Evolutionary conservation across 768 basidiomycete genomes (phyloP).

Genomic region (Kondoa subrosea): DNA sequence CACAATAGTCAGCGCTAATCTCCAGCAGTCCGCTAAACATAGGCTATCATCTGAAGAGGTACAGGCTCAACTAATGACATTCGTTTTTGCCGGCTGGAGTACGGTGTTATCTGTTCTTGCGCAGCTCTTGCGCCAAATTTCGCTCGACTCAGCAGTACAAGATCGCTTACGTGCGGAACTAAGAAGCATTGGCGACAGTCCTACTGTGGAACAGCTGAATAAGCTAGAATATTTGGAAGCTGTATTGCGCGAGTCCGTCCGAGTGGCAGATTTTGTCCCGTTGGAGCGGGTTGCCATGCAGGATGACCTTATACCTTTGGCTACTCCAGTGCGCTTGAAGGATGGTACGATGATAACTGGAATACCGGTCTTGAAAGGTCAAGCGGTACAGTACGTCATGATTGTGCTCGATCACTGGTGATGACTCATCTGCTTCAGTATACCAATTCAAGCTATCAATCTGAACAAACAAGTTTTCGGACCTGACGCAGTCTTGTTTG

Average conservation of each 20-base stretch:
- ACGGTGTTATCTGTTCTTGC: not conserved
- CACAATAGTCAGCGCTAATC: not conserved
- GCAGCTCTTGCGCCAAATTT: not conserved
- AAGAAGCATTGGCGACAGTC: not conserved
- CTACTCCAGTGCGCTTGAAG: not conserved
- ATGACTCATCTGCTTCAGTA: not conserved
- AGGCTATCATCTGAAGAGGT: conserved; percentile 1
- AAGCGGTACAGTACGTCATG: not conserved
- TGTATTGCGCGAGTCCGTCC: not conserved
- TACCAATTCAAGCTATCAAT: conserved; percentile 23
- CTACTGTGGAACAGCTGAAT: not conserved
- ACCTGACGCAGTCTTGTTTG: conserved; percentile 30
- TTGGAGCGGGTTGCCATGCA: not conserved
- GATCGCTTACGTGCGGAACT: not conserved
- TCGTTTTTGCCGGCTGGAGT: not conserved
- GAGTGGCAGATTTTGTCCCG: not conserved
- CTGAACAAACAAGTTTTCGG: conserved; percentile 31
- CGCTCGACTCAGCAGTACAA: not conserved
- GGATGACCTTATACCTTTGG: not conserved
- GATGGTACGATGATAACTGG: not conserved
- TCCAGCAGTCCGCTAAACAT: not conserved
- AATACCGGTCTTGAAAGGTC: conserved; percentile 1
- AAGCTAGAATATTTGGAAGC: not conserved
- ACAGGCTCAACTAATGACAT: conserved; percentile 2
- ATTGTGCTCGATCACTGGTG: not conserved